Conservation (phyloP, 116 monocot species). For the Dioscorea cayenensis region DNA sequence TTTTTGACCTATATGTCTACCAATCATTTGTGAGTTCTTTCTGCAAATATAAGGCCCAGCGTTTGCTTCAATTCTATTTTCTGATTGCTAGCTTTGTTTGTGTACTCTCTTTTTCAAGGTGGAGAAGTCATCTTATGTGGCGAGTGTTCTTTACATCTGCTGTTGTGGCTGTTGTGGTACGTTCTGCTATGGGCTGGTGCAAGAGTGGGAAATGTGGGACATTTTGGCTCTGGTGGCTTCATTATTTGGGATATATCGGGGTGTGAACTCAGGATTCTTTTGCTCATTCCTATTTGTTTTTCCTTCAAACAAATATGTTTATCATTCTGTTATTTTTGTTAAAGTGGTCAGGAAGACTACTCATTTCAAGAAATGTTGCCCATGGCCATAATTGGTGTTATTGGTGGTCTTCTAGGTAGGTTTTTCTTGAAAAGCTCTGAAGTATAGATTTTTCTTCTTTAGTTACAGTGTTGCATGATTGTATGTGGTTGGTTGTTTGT, state of each 20-base stretch:
- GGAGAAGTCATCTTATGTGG: conserved; percentile 99
- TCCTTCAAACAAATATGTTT: conserved; percentile 10
- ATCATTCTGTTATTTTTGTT: conserved; percentile 14
- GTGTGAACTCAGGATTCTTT: conserved; percentile 30
- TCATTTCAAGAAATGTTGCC: conserved; percentile 93
- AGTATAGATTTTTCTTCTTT: neutral
- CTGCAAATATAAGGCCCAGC: too few species aligned
- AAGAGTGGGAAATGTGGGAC: conserved; percentile 98
- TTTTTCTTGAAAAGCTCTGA: neutral
- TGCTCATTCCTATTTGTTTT: neutral
- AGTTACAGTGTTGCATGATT: too few species aligned
- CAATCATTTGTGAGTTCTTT: too few species aligned
- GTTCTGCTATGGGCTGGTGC: conserved; percentile 96
- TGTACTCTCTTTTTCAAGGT: conserved; percentile 40
- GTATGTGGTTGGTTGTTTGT: too few species aligned
- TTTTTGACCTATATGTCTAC: too few species aligned
- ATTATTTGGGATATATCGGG: conserved; percentile 99
- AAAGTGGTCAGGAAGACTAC: conserved; percentile 97
- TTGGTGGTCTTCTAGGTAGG: conserved; percentile 94
- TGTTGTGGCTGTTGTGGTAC: conserved; percentile 93
- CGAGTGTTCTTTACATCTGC: conserved; percentile 99
- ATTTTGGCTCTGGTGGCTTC: conserved; percentile 99
- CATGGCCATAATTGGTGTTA: conserved; percentile 95
- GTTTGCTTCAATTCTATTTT: neutral
- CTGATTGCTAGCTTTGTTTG: neutral